phyloP scores from a whole-genome alignment of 768 basidiomycete genomes.

The Dendrothele bispora region DNA sequence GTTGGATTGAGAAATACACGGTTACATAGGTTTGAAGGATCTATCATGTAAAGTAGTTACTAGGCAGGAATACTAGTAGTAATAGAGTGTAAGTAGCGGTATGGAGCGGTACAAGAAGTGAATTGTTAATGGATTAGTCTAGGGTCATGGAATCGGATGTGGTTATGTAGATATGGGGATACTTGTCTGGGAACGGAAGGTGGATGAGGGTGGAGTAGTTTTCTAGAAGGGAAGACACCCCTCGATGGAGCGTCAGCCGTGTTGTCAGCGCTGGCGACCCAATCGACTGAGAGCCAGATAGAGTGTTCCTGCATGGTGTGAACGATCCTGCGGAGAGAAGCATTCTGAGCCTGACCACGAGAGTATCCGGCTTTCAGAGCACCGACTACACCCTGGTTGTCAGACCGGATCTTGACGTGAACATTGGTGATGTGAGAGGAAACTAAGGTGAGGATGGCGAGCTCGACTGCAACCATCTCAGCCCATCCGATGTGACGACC shows the following conservation, averaged over 20 bases:
- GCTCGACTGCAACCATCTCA: constrained; percentile 43
- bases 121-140: too few relatives aligned
- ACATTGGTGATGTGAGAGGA: constrained; percentile 17
- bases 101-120: too few relatives aligned
- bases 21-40: too few relatives aligned
- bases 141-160: constrained; percentile 8
- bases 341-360: constrained; percentile 22
- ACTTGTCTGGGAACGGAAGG: background rate
- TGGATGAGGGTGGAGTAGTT: background rate
- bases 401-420: constrained; percentile 33
- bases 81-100: too few relatives aligned
- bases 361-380: constrained; percentile 26
- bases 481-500: constrained; percentile 42
- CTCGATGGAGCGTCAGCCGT: constrained; percentile 33
- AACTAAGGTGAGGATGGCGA: constrained; percentile 34
- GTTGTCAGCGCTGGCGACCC: constrained; percentile 31
- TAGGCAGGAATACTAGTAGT: too few relatives aligned
- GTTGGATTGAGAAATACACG: too few relatives aligned
- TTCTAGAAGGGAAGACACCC: constrained; percentile 19
- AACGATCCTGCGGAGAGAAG: constrained; percentile 28
- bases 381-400: constrained; percentile 41
- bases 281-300: constrained; percentile 25
- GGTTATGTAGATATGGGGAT: background rate
- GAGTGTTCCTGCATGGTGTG: constrained; percentile 15
- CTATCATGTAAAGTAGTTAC: too few relatives aligned